Conservation (phyloP, 352 stramenopile genomes). For the Halophytophthora polymorphica region DNA sequence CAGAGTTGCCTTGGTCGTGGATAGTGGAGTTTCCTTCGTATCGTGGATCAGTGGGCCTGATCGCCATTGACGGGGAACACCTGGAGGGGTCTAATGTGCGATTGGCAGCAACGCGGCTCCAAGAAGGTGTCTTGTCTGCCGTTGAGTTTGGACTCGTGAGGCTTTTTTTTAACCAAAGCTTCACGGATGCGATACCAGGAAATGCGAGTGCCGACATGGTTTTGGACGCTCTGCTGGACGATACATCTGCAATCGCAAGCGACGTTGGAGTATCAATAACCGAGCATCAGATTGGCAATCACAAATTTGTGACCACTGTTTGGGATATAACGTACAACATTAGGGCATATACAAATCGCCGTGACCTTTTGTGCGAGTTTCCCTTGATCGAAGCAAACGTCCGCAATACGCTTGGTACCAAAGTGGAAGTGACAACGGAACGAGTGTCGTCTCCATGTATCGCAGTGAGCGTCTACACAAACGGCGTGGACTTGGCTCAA, state of each 20-base stretch:
- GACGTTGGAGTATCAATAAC: neutral
- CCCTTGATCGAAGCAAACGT: constrained; percentile 14
- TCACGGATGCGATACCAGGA: neutral
- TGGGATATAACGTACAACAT: constrained; percentile 14
- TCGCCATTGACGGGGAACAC: constrained; percentile 10
- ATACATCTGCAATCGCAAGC: neutral
- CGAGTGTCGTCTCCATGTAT: constrained; percentile 21
- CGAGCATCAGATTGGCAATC: neutral
- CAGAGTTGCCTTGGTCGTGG: constrained; percentile 13
- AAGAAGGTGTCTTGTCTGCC: constrained; percentile 8
- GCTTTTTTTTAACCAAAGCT: neutral
- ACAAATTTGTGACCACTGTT: neutral
- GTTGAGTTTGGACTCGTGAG: neutral
- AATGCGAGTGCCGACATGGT: constrained; percentile 1
- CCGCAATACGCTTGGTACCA: constrained; percentile 14
- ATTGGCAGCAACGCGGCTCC: constrained; percentile 4
- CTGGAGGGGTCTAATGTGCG: constrained; percentile 10
- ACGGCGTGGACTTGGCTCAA: constrained; percentile 20
- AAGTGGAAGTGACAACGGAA: constrained; percentile 19
- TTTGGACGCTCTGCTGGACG: neutral
- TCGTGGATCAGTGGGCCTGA: constrained; percentile 8
- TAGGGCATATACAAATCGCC: neutral
- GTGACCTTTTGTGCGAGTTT: constrained; percentile 6
- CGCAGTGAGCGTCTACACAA: constrained; percentile 19
- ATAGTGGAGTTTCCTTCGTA: constrained; percentile 23